phyloP scores from a whole-genome alignment of 495 filamentous ascomycete species.

The Chaetomidium leptoderma region DNA sequence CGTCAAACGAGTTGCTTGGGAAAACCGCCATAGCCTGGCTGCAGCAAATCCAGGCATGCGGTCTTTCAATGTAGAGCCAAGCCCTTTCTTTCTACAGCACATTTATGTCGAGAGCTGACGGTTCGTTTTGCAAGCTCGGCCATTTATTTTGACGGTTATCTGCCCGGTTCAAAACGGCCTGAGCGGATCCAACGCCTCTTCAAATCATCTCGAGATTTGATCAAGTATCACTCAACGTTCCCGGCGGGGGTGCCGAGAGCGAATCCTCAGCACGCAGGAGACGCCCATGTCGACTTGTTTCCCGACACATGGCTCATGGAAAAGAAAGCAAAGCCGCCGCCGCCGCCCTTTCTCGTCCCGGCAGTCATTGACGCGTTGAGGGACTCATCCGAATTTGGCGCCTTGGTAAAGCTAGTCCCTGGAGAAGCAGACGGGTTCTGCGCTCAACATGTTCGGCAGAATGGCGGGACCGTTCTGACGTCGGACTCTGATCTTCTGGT shows the following conservation, averaged over 20 bases:
- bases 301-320: constrained; percentile 11
- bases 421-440: constrained; percentile 72
- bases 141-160: constrained; percentile 76
- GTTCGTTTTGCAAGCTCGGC: constrained; percentile 37
- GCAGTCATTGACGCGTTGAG: constrained; percentile 61
- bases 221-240: constrained; percentile 22
- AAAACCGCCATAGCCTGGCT: constrained; percentile 59
- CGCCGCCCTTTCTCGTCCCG: constrained; percentile 62
- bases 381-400: constrained; percentile 40
- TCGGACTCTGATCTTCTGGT: constrained; percentile 73
- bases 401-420: constrained; percentile 53
- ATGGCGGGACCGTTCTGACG: constrained; percentile 56
- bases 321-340: constrained; percentile 39
- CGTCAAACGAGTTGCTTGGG: constrained; percentile 59
- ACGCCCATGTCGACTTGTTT: constrained; percentile 19
- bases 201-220: constrained; percentile 22
- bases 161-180: constrained; percentile 46
- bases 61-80: constrained; percentile 54
- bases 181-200: constrained; percentile 31
- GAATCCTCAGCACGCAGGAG: constrained; percentile 1
- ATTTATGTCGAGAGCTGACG: constrained; percentile 15
- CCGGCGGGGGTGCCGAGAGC: constrained; percentile 17
- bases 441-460: constrained; percentile 49
- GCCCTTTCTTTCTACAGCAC: not conserved
- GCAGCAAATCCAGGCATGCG: constrained; percentile 44